A percentile compares a stretch with the other conserved stretches of the same genome.
Conservation (phyloP, 768 basidiomycete genomes). For the Saitozyma podzolica region DNA sequence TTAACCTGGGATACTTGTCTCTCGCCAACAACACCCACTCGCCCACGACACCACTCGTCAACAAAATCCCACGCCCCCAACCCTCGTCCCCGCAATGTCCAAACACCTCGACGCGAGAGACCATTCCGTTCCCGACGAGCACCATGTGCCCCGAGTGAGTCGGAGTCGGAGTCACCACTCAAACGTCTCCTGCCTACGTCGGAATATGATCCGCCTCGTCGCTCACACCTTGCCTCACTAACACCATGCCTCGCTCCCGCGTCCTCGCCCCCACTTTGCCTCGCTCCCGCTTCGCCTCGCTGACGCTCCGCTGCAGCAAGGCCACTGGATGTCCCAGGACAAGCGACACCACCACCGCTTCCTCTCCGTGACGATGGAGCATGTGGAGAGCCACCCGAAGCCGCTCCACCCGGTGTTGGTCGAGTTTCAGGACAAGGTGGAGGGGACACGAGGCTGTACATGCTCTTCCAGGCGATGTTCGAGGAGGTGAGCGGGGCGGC, state of each 20-base stretch:
- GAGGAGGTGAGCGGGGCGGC: constrained; percentile 31
- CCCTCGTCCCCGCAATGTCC: not conserved
- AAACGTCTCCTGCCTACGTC: not conserved
- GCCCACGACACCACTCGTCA: too few relatives aligned
- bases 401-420: constrained; percentile 45
- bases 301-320: constrained; percentile 24
- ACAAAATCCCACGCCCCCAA: not conserved
- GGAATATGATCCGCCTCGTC: not conserved
- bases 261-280: not conserved
- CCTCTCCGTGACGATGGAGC: constrained; percentile 38
- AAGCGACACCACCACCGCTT: constrained; percentile 49
- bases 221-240: too few relatives aligned
- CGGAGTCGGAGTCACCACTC: not conserved
- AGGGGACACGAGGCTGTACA: constrained; percentile 47
- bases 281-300: not conserved
- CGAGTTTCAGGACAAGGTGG: constrained; percentile 50
- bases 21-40: too few relatives aligned
- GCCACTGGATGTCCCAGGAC: constrained; percentile 49
- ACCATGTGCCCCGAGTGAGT: constrained; percentile 43
- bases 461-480: constrained; percentile 52
- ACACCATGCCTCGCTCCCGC: too few relatives aligned
- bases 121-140: constrained; percentile 38
- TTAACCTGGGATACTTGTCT: too few relatives aligned
- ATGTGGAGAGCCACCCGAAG: constrained; percentile 48
- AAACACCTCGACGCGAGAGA: constrained; percentile 20